These are phyloP conservation scores for Kwoniella mangroviensis DNA, from an alignment of 768 basidiomycete species.

Conservation along the genomic window DNA sequence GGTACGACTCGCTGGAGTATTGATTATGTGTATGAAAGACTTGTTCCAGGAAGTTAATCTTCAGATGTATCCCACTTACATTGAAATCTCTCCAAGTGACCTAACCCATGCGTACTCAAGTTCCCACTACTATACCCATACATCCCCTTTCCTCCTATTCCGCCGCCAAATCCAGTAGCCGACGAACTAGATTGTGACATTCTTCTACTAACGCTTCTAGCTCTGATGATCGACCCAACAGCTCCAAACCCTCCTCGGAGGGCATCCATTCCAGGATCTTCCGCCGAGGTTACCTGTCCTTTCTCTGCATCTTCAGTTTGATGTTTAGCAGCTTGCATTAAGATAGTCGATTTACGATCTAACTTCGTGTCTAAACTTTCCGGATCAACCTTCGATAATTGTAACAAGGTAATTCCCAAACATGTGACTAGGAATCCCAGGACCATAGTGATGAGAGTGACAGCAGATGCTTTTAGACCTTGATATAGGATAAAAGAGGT, in stretches of 20 bases:
- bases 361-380: slow-evolving; percentile 66
- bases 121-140: slow-evolving; percentile 38
- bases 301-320: slow-evolving; percentile 74
- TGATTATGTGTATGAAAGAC: background rate
- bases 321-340: slow-evolving; percentile 79
- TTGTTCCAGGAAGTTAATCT: too few relatives aligned
- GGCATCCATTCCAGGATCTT: slow-evolving; percentile 92
- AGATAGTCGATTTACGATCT: slow-evolving; percentile 85
- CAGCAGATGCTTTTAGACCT: slow-evolving; percentile 76
- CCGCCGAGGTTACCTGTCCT: slow-evolving; percentile 69
- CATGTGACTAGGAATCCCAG: slow-evolving; percentile 75
- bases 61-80: slow-evolving; percentile 47
- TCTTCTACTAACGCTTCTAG: slow-evolving; percentile 46
- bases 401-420: slow-evolving; percentile 89
- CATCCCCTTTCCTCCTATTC: slow-evolving; percentile 48
- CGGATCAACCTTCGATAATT: slow-evolving; percentile 78
- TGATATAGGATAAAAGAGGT: slow-evolving; percentile 73
- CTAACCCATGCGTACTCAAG: slow-evolving; percentile 58
- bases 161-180: slow-evolving; percentile 8
- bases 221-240: slow-evolving; percentile 81
- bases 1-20: background rate
- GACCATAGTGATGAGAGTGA: slow-evolving; percentile 85
- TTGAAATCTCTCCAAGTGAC: slow-evolving; percentile 75
- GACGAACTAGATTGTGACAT: slow-evolving; percentile 38
- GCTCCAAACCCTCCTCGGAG: slow-evolving; percentile 89